Base-by-base conservation (phyloP, 257 asterid species). In the Capsicum baccatum region DNA sequence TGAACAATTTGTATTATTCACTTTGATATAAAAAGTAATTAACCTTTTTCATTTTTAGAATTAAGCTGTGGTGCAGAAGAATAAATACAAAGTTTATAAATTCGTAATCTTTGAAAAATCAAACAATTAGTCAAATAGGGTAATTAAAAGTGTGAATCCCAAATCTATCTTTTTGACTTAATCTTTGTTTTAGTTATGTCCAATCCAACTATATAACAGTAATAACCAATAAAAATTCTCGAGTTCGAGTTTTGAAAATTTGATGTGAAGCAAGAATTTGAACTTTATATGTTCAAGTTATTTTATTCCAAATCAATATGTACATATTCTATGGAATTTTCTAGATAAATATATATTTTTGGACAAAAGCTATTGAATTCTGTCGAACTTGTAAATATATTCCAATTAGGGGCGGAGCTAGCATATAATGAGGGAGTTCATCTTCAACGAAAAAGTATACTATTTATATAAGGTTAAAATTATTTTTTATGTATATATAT, bases 111-210 rank as follows among this genome's bases (percentile, higher is more conserved):
- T 73, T 48, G 59, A 58, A 50, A n/a, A 73, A 73, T 73, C 59
- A 73, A 37, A 37, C 76, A 68, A 15, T 48, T 48, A 73, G 59
- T 19, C 42, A 6, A 73, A 47, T 73, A 17, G 59, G 80, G 80
- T 47, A 73, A 47, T 48, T n/a, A 47, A 73, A 73, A 73, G 42
- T 52, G 80, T 73, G 80, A 73, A 48, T 35, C 17, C 5, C 59
- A 73, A 71, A 73, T 48, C 42, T 21, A 13, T 48, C 15, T 3
- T 19, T 73, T 3, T 47, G 48, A 73, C 80, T 48, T 73, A 19
- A 47, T 73, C n/a, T 19, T 73, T n/a, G 1, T 73, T 19, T 47
- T 50, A 73, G 80, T 47, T n/a, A 73, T 1, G n/a, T 71, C 54
- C 79, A n/a, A 71, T n/a, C 52, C 37, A 44, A 70, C 37, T 19